Evolutionary conservation across 805 yeast species (phyloP).

Genomic region (Candida tallmaniae): DNA sequence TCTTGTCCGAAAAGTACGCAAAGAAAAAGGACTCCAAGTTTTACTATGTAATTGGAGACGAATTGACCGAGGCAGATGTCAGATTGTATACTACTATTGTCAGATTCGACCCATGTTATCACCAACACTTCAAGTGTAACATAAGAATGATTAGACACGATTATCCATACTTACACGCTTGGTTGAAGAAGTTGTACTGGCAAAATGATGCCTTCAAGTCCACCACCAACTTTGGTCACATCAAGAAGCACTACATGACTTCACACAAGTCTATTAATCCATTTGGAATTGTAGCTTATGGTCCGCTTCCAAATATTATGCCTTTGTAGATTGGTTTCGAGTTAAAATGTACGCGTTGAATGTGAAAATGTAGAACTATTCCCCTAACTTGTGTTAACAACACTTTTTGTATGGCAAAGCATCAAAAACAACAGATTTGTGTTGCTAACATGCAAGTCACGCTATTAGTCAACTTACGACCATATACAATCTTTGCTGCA

Average conservation of each 20-base stretch:
- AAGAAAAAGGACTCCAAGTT: slow-evolving; percentile 20
- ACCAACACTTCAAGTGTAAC: slow-evolving; percentile 94
- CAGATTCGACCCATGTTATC: slow-evolving; percentile 90
- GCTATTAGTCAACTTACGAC: too few species aligned
- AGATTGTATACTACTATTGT: slow-evolving; percentile 82
- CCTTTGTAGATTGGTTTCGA: neutral
- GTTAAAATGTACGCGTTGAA: too few species aligned
- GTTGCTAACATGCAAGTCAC: too few species aligned
- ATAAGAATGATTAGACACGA: slow-evolving; percentile 72
- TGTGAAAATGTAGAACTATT: neutral
- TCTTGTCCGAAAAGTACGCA: slow-evolving; percentile 45
- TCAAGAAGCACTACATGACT: slow-evolving; percentile 86
- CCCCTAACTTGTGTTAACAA: too few species aligned
- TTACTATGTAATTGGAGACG: slow-evolving; percentile 50
- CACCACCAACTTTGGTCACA: slow-evolving; percentile 85
- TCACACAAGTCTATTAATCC: slow-evolving; percentile 82
- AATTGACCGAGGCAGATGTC: slow-evolving; percentile 85
- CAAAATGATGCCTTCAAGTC: slow-evolving; percentile 60
- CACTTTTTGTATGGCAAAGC: too few species aligned
- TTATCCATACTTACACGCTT: slow-evolving; percentile 72
- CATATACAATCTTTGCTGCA: too few species aligned
- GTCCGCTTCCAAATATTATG: slow-evolving; percentile 74
- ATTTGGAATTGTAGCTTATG: slow-evolving; percentile 75
- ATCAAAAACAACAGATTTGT: too few species aligned
- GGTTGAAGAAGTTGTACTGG: slow-evolving; percentile 88